Conservation (phyloP, 192 early-diverging fungal species). For the Chytriomyces hyalinus region DNA sequence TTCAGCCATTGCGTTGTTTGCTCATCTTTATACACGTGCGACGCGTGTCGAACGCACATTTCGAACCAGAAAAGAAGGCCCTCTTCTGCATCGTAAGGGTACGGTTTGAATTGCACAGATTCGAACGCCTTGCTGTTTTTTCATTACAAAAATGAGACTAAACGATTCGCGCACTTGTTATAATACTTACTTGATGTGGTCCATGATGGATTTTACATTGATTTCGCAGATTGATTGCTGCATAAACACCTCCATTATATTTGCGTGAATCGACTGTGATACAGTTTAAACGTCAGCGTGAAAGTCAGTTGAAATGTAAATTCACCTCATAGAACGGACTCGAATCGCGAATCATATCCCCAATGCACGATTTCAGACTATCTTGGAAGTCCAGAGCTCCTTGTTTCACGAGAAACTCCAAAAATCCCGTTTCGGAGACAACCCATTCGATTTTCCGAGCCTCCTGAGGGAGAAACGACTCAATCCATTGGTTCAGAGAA, state of each 20-base stretch:
- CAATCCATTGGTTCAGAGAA: slow-evolving; percentile 4
- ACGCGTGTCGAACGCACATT: slow-evolving; percentile 32
- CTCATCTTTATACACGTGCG: background rate
- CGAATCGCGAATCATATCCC: slow-evolving; percentile 52
- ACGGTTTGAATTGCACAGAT: slow-evolving; percentile 20
- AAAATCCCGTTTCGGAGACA: slow-evolving; percentile 16
- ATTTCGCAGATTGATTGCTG: slow-evolving; percentile 19
- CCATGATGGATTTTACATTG: slow-evolving; percentile 37
- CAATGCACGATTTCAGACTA: slow-evolving; percentile 42
- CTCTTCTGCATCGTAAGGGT: slow-evolving; percentile 58
- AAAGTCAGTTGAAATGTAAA: background rate
- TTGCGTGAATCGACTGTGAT: slow-evolving; percentile 53
- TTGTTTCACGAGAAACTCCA: slow-evolving; percentile 43
- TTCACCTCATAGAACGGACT: slow-evolving; percentile 58
- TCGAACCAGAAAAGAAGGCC: slow-evolving; percentile 49
- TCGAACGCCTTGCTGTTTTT: background rate
- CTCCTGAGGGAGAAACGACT: background rate
- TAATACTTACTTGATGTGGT: slow-evolving; percentile 29
- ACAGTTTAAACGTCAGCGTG: too few relatives aligned
- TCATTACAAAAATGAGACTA: too few relatives aligned
- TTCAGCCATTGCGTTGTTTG: background rate
- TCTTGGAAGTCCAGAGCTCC: slow-evolving; percentile 50
- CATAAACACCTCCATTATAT: slow-evolving; percentile 52
- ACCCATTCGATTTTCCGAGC: slow-evolving; percentile 11
- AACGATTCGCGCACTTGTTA: background rate